These are phyloP conservation scores for Xylaria cubensis DNA, from an alignment of 495 filamentous ascomycete species.

Conservation along the genomic window DNA sequence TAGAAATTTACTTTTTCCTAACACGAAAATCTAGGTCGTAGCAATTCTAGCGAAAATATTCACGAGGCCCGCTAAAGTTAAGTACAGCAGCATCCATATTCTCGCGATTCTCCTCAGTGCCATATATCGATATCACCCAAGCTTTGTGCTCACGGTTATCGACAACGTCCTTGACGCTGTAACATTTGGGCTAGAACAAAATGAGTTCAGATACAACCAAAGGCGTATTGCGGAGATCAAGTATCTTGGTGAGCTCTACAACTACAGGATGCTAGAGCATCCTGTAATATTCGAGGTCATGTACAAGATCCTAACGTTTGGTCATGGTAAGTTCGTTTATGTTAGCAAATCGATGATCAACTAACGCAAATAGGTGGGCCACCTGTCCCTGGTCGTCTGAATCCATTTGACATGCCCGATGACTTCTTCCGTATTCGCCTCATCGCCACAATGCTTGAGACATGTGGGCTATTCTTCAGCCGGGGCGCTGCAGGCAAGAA, in stretches of 20 bases:
- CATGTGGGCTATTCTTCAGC: slow-evolving; percentile 95
- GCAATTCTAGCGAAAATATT: slow-evolving; percentile 88
- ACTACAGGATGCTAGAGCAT: slow-evolving; percentile 96
- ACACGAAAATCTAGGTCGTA: slow-evolving; percentile 63
- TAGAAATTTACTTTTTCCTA: slow-evolving; percentile 1
- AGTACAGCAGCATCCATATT: slow-evolving; percentile 95
- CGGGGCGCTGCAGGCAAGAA: slow-evolving; percentile 94
- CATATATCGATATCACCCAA: slow-evolving; percentile 87
- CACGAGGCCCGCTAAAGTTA: slow-evolving; percentile 94
- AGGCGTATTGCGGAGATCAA: slow-evolving; percentile 94
- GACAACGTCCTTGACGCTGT: slow-evolving; percentile 91
- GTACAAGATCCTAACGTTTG: slow-evolving; percentile 92
- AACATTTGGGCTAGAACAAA: slow-evolving; percentile 86
- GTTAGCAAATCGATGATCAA: background rate
- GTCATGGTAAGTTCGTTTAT: slow-evolving; percentile 65
- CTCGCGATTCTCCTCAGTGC: slow-evolving; percentile 90
- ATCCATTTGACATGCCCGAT: slow-evolving; percentile 82
- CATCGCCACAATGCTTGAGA: slow-evolving; percentile 88
- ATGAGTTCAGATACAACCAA: slow-evolving; percentile 98
- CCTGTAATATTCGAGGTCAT: slow-evolving; percentile 94
- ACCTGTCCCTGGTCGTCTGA: slow-evolving; percentile 76
- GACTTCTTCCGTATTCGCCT: slow-evolving; percentile 95
- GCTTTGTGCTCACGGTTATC: slow-evolving; percentile 85
- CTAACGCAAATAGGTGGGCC: slow-evolving; percentile 67
- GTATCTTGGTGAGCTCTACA: slow-evolving; percentile 96